Base-by-base conservation (phyloP, 164 flowering plant species). In the Protea cynaroides region DNA sequence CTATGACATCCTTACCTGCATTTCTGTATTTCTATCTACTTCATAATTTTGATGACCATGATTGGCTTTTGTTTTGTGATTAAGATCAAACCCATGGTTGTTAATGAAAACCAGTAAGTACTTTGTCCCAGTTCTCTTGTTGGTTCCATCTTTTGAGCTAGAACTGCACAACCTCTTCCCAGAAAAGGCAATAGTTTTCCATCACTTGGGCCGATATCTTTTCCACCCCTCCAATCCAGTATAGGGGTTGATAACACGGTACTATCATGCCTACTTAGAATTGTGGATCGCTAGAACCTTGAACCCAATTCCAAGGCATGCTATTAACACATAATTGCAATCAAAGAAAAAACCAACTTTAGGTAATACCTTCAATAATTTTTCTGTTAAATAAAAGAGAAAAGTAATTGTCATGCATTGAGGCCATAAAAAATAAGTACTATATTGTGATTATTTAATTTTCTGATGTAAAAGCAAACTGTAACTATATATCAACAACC, bases 11-110 rank as follows among this genome's bases (percentile, higher is more conserved):
- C 8, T 29, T 59, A 17, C 65, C 84, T 0, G 69, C 78, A 15
- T 83, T 63, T 73, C 53, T 85, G 1, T 90, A 85, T 77, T 86
- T 90, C 57, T 90, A 89, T 79, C 73, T 89, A 0, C 83, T 69
- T 50, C 91, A 86, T 76, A 85, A 86, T 65, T 88, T 85, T 68
- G 80, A 72, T 62, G 79, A 84, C 47, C 80, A 82, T n/a, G 96
- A 90, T 64, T 86, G 88, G 74, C 86, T 83, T 59, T 92, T 92
- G 81, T 90, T 88, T 69, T 92, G 98, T 65, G 86, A 88, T 47
- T 78, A 82, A 69, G 86, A 86, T 51, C 96, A 90, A 69, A 50
- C 65, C 61, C 95, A 23, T 86, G 91, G 90, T 62, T 92, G 79
- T 65, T 90, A 24, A 67, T 92, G 83, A 86, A 78, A 65, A 66